These are phyloP conservation scores for Zymoseptoria ardabiliae DNA, from an alignment of 2,329 filamentous ascomycete genomes.

Conservation along the genomic window DNA sequence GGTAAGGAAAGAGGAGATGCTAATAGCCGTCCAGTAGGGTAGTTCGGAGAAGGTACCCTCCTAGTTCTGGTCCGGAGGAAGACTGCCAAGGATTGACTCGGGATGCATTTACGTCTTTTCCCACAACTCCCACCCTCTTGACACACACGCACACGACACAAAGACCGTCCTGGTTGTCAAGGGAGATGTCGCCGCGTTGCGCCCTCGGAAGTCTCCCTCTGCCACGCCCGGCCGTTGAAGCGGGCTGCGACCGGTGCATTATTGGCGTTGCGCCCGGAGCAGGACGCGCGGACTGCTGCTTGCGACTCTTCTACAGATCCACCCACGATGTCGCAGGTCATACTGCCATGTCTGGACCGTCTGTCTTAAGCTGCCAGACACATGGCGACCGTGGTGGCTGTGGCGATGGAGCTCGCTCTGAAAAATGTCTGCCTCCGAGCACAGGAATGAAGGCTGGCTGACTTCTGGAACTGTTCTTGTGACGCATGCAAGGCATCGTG, in stretches of 20 bases:
- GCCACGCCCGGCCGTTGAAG: neutral
- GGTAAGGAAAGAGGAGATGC: too few species aligned
- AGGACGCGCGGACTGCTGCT: too few species aligned
- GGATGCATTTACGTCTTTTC: too few species aligned
- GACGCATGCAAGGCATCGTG: neutral
- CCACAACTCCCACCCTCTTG: too few species aligned
- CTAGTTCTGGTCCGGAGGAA: too few species aligned
- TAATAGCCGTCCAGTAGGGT: too few species aligned
- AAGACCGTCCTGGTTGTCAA: neutral
- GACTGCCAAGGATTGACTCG: too few species aligned
- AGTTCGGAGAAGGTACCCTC: too few species aligned
- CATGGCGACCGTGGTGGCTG: neutral
- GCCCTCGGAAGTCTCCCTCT: neutral
- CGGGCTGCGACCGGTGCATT: neutral
- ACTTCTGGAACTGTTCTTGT: constrained; percentile 1
- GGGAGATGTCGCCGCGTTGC: neutral
- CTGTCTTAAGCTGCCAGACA: neutral
- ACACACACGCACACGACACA: too few species aligned
- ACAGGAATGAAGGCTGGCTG: neutral
- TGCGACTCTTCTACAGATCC: too few species aligned
- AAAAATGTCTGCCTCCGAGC: neutral
- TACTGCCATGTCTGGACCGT: neutral
- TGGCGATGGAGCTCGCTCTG: neutral
- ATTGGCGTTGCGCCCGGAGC: too few species aligned
- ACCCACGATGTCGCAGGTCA: too few species aligned